phyloP scores from a whole-genome alignment of 1,284 basidiomycete genomes.

The Boletus smithii region DNA sequence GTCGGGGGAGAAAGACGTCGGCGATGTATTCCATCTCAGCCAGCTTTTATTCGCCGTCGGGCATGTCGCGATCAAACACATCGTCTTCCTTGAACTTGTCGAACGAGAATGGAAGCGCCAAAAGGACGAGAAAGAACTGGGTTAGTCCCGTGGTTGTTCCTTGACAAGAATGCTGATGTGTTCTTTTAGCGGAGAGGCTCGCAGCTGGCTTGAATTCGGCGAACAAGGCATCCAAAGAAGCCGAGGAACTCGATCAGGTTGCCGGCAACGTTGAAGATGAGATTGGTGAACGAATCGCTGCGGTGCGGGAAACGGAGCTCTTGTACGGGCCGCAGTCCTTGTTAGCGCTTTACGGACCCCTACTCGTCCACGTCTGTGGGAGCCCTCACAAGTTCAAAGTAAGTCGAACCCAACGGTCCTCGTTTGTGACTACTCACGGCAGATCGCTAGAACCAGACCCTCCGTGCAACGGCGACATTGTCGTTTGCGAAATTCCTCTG shows the following conservation, averaged over 20 bases:
- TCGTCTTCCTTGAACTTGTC: constrained; percentile 95
- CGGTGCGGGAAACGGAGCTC: constrained; percentile 84
- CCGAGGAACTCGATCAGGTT: constrained; percentile 93
- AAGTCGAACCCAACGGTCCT: neutral
- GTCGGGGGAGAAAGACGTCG: constrained; percentile 49
- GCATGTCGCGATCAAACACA: constrained; percentile 96
- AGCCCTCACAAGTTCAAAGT: constrained; percentile 87
- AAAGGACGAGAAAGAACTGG: constrained; percentile 83
- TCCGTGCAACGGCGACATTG: constrained; percentile 85
- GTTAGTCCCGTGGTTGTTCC: constrained; percentile 41
- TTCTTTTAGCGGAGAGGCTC: constrained; percentile 52
- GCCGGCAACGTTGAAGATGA: constrained; percentile 98
- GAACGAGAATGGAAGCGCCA: constrained; percentile 96
- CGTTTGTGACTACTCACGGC: constrained; percentile 7
- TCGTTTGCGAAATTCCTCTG: constrained; percentile 97
- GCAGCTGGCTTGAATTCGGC: constrained; percentile 38
- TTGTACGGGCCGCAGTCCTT: constrained; percentile 85
- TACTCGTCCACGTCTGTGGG: constrained; percentile 88
- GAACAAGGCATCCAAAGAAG: constrained; percentile 54
- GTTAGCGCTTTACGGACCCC: constrained; percentile 82
- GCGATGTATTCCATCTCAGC: constrained; percentile 82
- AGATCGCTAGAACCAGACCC: constrained; percentile 66
- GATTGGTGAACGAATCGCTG: constrained; percentile 88
- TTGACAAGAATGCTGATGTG: neutral
- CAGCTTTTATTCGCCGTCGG: constrained; percentile 94